Base-by-base conservation (phyloP, 257 asterid genomes). In the Solanum stenotomum region DNA sequence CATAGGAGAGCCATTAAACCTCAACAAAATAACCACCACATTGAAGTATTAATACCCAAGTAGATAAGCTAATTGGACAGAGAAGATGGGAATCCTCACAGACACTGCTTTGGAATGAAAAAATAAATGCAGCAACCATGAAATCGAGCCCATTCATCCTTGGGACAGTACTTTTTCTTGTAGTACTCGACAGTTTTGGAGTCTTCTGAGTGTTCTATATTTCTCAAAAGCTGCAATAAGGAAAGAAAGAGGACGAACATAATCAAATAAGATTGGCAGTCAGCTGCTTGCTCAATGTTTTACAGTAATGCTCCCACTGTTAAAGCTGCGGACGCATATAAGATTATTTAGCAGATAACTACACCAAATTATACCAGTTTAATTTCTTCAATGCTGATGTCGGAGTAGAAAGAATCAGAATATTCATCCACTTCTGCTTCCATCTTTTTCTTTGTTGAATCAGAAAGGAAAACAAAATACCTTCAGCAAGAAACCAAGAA, bases 351-450 rank as follows among this genome's bases (percentile, higher is more conserved):
- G 76, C 44, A 13, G 88, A 86, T 38, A 38, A 15, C 9, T 70
- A 42, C 88, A 95, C 99, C 99, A 95, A 38, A 70, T 12, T 34
- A 56, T 91, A 95, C 99, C 99, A 95, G 96, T 89, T 89, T 91
- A 88, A 97, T 89, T 85, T 94, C 98, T 46, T 88, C 89, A 87
- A 89, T 90, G 85, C 93, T 91, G 77, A 97, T 83, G 92, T 96
- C 95, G 93, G 91, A 71, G 91, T 84, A 97, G 92, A 93, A 96
- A 86, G 96, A 94, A 88, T 97, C 99, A 8, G 95, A 93, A 87
- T 92, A 94, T 91, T 93, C 93, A 90, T 97, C 99, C 87, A 97
- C 91, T 87, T 97, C 98, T 87, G 94, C 98, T 91, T 90, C 95
- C 46, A 97, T 91, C 90, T 92, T 95, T 89, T 87, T 90, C 95